Evolutionary conservation across 2,329 filamentous ascomycete species (phyloP), one percentile per base, ranked within the genome.

Genomic region (Endoconidiophora laricicola): DNA sequence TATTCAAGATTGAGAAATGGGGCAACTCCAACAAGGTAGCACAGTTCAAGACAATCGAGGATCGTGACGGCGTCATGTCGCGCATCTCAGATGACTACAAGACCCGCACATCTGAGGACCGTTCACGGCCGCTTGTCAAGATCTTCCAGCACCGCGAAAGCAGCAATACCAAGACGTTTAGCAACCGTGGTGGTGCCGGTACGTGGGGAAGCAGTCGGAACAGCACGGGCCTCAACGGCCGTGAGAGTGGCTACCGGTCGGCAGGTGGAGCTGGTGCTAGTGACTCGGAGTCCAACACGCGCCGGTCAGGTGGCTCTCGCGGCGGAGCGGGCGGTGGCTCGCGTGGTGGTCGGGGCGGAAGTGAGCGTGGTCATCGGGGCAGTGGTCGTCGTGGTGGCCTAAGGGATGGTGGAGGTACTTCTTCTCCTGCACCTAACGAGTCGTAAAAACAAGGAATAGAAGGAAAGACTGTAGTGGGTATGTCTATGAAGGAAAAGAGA

Each of bases 21-120:
- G 81, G 81, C 37, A 78, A 78, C 59, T 78, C 79, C 54, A 86
- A 86, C 69, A 88, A 82, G 67, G 85, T 94, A 46, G 86, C 86
- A 23, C 81, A 88, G 56, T 96, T 96, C 68, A 78, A 81, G 61
- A 84, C 74, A 2, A 61, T 71, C 2, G 83, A 93, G 57, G 85
- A 94, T 46, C 85, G 90, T 60, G 84, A 88, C 58, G 77, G 74
- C 33, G 86, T 87, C 33, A 73, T 94, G 60, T 75, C 79, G 40
- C 79, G 79, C 56, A 72, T 93, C 52, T 76, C 86, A 4, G 73
- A 80, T 12, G 85, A 91, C 41, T 73, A 81, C 58, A 90, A 88
- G 71, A 83, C 79, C 55, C 74, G 77, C 56, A 74, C 74, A 39
- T 73, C 77, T 29, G 81, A 81, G 58, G 83, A 86, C 55, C 79